Base-by-base conservation (phyloP, 345 rosid genomes). In the Boechera divaricarpa region DNA sequence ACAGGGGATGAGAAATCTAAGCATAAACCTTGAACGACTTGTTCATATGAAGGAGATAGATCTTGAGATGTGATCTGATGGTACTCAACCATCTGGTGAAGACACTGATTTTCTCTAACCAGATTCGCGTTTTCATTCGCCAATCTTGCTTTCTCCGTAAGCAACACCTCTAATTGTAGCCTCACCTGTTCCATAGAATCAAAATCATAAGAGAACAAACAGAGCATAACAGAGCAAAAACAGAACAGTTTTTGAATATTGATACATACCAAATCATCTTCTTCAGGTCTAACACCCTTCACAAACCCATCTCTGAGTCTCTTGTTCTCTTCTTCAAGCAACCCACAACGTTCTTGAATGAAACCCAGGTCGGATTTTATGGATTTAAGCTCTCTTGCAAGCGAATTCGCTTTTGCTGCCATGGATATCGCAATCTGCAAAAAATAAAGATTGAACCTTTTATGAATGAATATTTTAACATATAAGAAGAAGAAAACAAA, bases 101-200 rank as follows among this genome's bases (percentile, higher is more conserved):
- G 94, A 85, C 97, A 95, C 54, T 91, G 93, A 77, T 95, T 95
- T 65, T 95, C 99, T 76, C 97, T 84, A 2, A 74, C 75, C 51
- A 93, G 81, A 63, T 87, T 93, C 0, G 98, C 89, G 44, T 93
- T 95, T 41, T 93, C 99, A 60, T 82, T 91, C 0, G 98, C 93
- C 72, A 93, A 79, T 67, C 98, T 87, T 0, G 97, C 91, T 80
- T 95, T 95, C 85, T 93, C 98, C 3, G 88, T 84, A 5, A 96
- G 96, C 53, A 96, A 68, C 11, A 92, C 93, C 80, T 96, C 99
- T 85, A 96, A 56, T 82, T 91, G 98, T 73, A 87, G 93, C 85
- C 98, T 91, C 86, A 94, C 92, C 98, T 94, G 80, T 61, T 26
- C 1, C 39, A 63, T 32, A 44, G 0, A 77, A 51, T 2, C 45